Conservation (phyloP, 768 basidiomycete genomes). For the Rhodotorula babjevae region DNA sequence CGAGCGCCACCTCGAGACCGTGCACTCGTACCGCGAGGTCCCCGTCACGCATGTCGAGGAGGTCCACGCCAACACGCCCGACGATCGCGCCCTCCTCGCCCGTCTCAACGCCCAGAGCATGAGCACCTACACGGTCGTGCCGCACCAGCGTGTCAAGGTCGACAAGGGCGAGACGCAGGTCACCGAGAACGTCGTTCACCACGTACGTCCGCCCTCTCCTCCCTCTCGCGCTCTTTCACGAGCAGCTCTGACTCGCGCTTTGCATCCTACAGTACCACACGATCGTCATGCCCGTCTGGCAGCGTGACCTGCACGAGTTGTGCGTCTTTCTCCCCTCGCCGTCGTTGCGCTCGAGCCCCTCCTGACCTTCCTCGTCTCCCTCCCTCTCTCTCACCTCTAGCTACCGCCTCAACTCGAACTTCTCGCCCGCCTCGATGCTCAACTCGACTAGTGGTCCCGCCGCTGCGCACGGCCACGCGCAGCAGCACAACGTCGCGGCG, state of each 20-base stretch:
- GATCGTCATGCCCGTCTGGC: conserved; percentile 32
- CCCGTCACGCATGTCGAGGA: conserved; percentile 29
- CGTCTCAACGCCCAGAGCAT: conserved; percentile 23
- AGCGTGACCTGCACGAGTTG: conserved; percentile 35
- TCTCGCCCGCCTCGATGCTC: conserved; percentile 12
- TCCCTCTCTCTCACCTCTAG: neutral
- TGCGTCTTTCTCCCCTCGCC: neutral
- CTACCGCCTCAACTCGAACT: conserved; percentile 19
- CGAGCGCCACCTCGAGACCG: conserved; percentile 28
- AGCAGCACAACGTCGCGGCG: conserved; percentile 11
- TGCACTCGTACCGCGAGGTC: conserved; percentile 31
- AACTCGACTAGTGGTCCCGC: neutral
- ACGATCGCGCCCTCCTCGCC: conserved; percentile 14
- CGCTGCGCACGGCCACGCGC: neutral
- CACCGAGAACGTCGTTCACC: conserved; percentile 24
- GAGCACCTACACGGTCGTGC: conserved; percentile 24
- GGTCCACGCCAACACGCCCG: conserved; percentile 22
- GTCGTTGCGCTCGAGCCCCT: neutral
- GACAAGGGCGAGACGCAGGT: conserved; percentile 34
- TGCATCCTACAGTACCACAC: neutral
- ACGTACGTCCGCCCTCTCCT: conserved; percentile 1
- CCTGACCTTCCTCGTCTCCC: neutral
- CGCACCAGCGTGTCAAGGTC: conserved; percentile 24
- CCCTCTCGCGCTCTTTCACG: neutral
- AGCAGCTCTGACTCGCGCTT: neutral